A percentile compares a stretch with the other conserved stretches of the same genome.
Conservation (phyloP, 1,284 basidiomycete species). For the Coriolopsis trogii region DNA sequence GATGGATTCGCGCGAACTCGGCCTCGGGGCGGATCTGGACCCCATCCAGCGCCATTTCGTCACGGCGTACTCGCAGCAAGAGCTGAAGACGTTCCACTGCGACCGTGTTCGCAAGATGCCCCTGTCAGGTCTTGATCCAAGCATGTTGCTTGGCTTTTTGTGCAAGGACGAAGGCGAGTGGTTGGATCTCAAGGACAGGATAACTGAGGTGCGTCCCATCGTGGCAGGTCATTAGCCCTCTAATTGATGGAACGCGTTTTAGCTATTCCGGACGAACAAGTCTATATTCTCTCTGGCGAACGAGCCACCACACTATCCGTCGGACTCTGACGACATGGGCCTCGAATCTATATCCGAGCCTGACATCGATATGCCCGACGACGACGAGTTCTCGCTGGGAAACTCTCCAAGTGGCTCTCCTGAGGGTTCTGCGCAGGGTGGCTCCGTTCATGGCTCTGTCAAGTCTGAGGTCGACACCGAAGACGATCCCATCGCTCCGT, state of each 20-base stretch:
- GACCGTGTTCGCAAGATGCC: slow-evolving; percentile 94
- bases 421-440: slow-evolving; percentile 26
- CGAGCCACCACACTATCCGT: slow-evolving; percentile 83
- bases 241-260: neutral
- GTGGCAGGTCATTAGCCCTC: neutral
- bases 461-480: slow-evolving; percentile 62
- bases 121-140: slow-evolving; percentile 89
- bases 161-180: slow-evolving; percentile 84
- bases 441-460: slow-evolving; percentile 28
- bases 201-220: slow-evolving; percentile 58
- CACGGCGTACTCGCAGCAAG: slow-evolving; percentile 61
- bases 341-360: slow-evolving; percentile 82
- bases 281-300: slow-evolving; percentile 85
- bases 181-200: slow-evolving; percentile 77
- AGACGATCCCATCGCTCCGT: slow-evolving; percentile 65
- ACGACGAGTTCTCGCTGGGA: slow-evolving; percentile 46
- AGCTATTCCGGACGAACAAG: slow-evolving; percentile 62
- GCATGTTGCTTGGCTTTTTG: slow-evolving; percentile 95
- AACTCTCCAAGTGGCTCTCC: slow-evolving; percentile 36
- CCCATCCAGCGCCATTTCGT: slow-evolving; percentile 60
- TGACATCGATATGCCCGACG: slow-evolving; percentile 56
- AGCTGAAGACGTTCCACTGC: slow-evolving; percentile 91
- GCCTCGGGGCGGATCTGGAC: slow-evolving; percentile 44
- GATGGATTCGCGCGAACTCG: slow-evolving; percentile 42
- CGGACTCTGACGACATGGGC: slow-evolving; percentile 75